Conservation (phyloP, 495 filamentous ascomycete species). For the Extremus antarcticus region DNA sequence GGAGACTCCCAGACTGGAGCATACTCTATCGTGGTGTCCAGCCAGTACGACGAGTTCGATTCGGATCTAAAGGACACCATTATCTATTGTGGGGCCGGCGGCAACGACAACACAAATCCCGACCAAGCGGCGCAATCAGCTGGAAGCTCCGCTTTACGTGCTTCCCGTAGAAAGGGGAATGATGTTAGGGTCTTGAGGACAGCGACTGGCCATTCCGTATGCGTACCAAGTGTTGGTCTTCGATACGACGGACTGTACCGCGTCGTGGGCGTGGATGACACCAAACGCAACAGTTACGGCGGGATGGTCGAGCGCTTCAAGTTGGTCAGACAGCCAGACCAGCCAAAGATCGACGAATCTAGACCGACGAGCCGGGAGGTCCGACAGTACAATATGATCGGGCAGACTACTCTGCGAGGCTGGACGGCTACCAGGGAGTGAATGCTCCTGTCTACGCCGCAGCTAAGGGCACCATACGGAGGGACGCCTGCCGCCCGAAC, state of each 20-base stretch:
- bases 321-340: background rate
- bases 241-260: slow-evolving; percentile 6
- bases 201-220: background rate
- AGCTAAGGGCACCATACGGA: too few species aligned
- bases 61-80: background rate
- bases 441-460: too few species aligned
- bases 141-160: background rate
- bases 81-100: slow-evolving; percentile 2
- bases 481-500: too few species aligned
- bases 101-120: slow-evolving; percentile 1
- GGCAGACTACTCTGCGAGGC: too few species aligned
- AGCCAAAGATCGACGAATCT: slow-evolving; percentile 29
- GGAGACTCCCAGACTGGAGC: background rate
- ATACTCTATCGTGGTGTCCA: slow-evolving; percentile 6
- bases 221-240: background rate
- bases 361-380: slow-evolving; percentile 13
- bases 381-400: too few species aligned
- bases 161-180: background rate
- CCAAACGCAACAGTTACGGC: background rate
- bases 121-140: background rate
- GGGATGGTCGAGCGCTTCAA: slow-evolving; percentile 4
- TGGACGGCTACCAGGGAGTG: too few species aligned
- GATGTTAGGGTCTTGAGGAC: background rate
- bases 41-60: slow-evolving; percentile 3
- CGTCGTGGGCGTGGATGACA: background rate